phyloP scores from a whole-genome alignment of 371 early-diverging fungal genomes.

The Mycotypha africana region DNA sequence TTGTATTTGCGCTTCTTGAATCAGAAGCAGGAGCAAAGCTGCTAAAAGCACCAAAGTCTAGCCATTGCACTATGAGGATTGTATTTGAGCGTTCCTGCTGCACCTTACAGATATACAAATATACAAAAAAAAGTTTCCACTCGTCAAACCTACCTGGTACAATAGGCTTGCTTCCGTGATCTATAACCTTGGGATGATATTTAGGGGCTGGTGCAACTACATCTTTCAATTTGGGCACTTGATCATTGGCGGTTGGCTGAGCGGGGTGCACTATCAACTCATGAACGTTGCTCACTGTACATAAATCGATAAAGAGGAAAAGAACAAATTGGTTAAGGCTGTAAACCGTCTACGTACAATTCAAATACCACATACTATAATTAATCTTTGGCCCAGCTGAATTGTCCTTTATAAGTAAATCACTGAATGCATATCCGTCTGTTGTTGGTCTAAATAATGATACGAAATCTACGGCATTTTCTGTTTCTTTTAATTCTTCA shows the following conservation, averaged over 20 bases:
- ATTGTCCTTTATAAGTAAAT: constrained; percentile 12
- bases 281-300: too few relatives aligned
- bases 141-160: constrained; percentile 21
- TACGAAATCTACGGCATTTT: constrained; percentile 3
- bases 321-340: constrained; percentile 5
- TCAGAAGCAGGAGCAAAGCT: constrained; percentile 47
- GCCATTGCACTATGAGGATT: constrained; percentile 47
- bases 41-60: constrained; percentile 46
- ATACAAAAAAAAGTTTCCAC: background rate
- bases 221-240: constrained; percentile 21
- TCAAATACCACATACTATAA: constrained; percentile 20
- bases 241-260: constrained; percentile 8
- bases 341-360: background rate
- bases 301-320: too few relatives aligned
- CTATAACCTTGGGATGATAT: constrained; percentile 16
- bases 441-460: constrained; percentile 37
- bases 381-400: constrained; percentile 1
- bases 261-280: constrained; percentile 33
- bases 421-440: constrained; percentile 41
- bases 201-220: constrained; percentile 30
- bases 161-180: constrained; percentile 31
- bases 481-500: constrained; percentile 16
- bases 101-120: background rate
- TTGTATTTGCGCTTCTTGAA: constrained; percentile 40
- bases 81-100: too few relatives aligned